Conservation (phyloP, 768 basidiomycete species). For the Psilocybe subaeruginosa region DNA sequence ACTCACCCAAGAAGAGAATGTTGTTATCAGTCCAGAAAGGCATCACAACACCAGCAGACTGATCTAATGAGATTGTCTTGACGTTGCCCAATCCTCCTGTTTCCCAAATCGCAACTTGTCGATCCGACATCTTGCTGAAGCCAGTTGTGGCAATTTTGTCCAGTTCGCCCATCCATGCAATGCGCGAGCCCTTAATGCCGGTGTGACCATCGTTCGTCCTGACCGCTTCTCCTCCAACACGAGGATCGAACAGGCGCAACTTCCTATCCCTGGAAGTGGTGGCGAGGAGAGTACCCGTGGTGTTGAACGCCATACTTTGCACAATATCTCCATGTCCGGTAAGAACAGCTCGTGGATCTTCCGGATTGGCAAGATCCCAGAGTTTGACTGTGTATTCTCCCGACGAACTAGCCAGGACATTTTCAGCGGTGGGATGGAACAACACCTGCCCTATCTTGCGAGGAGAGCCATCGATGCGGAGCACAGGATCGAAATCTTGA, state of each 20-base stretch:
- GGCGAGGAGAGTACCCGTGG: constrained; percentile 77
- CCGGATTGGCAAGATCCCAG: constrained; percentile 86
- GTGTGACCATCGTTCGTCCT: constrained; percentile 84
- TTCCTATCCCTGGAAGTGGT: constrained; percentile 95
- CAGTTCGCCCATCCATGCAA: constrained; percentile 88
- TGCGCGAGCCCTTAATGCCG: constrained; percentile 91
- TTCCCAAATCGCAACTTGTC: constrained; percentile 92
- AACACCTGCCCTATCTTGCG: constrained; percentile 94
- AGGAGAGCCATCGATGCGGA: constrained; percentile 74
- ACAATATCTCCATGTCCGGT: constrained; percentile 86
- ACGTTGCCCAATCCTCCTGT: constrained; percentile 72
- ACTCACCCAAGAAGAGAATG: constrained; percentile 78
- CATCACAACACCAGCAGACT: constrained; percentile 93
- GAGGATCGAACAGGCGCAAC: constrained; percentile 89
- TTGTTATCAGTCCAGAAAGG: constrained; percentile 98
- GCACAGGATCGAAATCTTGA: constrained; percentile 83
- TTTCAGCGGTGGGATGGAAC: constrained; percentile 90
- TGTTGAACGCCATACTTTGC: constrained; percentile 83
- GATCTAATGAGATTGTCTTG: constrained; percentile 83
- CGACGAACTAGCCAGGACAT: constrained; percentile 78
- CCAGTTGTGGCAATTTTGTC: constrained; percentile 94
- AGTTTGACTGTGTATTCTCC: constrained; percentile 90
- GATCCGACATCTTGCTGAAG: constrained; percentile 95
- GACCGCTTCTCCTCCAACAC: constrained; percentile 80
- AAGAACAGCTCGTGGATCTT: constrained; percentile 62